Evolutionary conservation across 192 early-diverging fungal species (phyloP).

Genomic region (Coemansia asiatica): DNA sequence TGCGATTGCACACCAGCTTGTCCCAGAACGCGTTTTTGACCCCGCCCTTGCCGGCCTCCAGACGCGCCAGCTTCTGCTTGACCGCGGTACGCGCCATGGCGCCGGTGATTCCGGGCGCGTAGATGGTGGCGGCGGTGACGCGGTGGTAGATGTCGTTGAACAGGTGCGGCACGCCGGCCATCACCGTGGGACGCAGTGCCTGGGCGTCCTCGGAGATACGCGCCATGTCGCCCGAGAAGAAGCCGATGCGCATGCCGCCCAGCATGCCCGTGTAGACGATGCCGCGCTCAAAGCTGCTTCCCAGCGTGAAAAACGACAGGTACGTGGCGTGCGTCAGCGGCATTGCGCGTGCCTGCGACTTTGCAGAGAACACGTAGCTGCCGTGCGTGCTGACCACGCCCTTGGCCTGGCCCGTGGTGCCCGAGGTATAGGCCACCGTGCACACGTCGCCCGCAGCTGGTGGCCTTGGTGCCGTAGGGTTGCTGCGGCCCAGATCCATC

Average conservation of each 20-base stretch:
- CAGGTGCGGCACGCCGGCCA: constrained; percentile 85
- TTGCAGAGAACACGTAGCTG: constrained; percentile 58
- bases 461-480: constrained; percentile 56
- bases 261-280: constrained; percentile 59
- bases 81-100: constrained; percentile 63
- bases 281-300: constrained; percentile 79
- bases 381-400: constrained; percentile 70
- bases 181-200: constrained; percentile 80
- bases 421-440: constrained; percentile 78
- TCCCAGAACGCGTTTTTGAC: constrained; percentile 80
- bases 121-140: constrained; percentile 56
- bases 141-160: constrained; percentile 87
- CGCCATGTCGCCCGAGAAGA: constrained; percentile 60
- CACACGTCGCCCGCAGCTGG: constrained; percentile 66
- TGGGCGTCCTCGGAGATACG: constrained; percentile 79
- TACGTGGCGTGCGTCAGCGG: constrained; percentile 19
- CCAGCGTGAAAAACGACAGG: constrained; percentile 83
- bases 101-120: constrained; percentile 61
- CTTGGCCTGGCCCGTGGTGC: constrained; percentile 76
- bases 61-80: constrained; percentile 58
- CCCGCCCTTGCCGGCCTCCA: constrained; percentile 56
- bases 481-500: constrained; percentile 58
- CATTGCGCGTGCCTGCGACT: constrained; percentile 14
- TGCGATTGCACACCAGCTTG: constrained; percentile 74
- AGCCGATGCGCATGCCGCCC: constrained; percentile 72